Evolutionary conservation across 495 filamentous ascomycete species (phyloP).

Genomic region (Thermochaetoides thermophila): DNA sequence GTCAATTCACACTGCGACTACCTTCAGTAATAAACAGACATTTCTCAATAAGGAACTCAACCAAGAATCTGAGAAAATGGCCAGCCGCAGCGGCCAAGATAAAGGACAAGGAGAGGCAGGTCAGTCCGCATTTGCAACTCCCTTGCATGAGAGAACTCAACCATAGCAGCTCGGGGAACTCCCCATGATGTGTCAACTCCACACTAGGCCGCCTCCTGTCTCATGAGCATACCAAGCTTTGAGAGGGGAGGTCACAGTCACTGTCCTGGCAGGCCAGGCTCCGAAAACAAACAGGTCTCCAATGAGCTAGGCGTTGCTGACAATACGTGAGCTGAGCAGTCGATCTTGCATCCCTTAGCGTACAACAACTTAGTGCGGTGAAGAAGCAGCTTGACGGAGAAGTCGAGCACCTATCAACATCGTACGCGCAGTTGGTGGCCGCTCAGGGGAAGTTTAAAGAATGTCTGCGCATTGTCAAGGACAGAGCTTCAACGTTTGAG

Average conservation of each 20-base stretch:
- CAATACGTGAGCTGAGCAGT: too few species aligned
- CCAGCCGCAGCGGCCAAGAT: constrained; percentile 9
- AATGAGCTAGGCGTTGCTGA: too few species aligned
- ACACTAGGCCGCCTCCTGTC: too few species aligned
- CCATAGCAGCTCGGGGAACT: too few species aligned
- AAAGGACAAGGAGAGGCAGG: constrained; percentile 7
- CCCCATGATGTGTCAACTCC: too few species aligned
- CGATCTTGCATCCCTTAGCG: constrained; percentile 33
- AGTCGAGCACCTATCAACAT: constrained; percentile 78
- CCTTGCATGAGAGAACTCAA: constrained; percentile 3
- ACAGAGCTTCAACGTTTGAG: constrained; percentile 32
- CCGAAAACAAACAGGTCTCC: too few species aligned
- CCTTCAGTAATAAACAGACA: too few species aligned
- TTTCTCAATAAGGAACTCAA: neutral
- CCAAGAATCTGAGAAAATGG: constrained; percentile 3
- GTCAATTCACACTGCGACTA: too few species aligned
- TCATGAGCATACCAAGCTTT: too few species aligned
- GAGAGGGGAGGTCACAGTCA: too few species aligned
- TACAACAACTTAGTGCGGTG: constrained; percentile 42
- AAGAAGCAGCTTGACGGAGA: constrained; percentile 95
- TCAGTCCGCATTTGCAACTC: too few species aligned
- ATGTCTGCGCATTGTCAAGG: constrained; percentile 60
- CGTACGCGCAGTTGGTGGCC: constrained; percentile 73
- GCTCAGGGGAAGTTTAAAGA: constrained; percentile 87
- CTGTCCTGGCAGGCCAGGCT: too few species aligned